Evolutionary conservation across 495 filamentous ascomycete genomes (phyloP).

Genomic region (Coniosporium apollinis): DNA sequence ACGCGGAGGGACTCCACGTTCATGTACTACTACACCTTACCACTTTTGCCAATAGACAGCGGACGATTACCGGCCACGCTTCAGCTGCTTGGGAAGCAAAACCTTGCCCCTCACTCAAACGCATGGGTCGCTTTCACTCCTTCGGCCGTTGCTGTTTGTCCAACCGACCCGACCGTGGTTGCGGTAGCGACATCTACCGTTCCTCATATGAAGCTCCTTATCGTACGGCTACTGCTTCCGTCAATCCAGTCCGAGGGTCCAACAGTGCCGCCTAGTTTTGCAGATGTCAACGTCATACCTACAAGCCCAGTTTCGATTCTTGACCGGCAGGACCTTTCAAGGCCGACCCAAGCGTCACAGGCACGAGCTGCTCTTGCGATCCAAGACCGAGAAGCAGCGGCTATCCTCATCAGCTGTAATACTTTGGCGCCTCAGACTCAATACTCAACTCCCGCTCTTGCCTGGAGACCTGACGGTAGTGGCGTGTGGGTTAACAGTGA

Average conservation of each 20-base stretch:
- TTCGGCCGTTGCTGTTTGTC: slow-evolving; percentile 38
- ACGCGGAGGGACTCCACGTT: slow-evolving; percentile 44
- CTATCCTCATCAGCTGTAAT: slow-evolving; percentile 40
- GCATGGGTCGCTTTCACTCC: slow-evolving; percentile 50
- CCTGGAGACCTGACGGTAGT: slow-evolving; percentile 46
- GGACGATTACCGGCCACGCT: slow-evolving; percentile 21
- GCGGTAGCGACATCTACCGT: slow-evolving; percentile 46
- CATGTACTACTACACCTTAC: slow-evolving; percentile 41
- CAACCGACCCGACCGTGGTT: slow-evolving; percentile 35
- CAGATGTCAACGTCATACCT: slow-evolving; percentile 1
- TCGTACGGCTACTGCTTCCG: slow-evolving; percentile 42
- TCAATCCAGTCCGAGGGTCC: not conserved
- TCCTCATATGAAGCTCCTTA: slow-evolving; percentile 49
- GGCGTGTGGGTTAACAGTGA: slow-evolving; percentile 58
- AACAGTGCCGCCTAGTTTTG: not conserved
- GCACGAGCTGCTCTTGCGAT: slow-evolving; percentile 30
- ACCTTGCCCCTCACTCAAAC: slow-evolving; percentile 47
- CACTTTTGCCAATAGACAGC: too few species aligned
- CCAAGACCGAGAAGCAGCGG: slow-evolving; percentile 41
- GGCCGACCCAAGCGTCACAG: slow-evolving; percentile 30
- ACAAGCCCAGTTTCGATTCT: slow-evolving; percentile 3
- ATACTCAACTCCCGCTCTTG: slow-evolving; percentile 48
- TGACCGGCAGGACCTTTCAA: not conserved
- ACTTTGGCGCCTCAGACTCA: slow-evolving; percentile 50
- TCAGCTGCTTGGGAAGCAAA: slow-evolving; percentile 35